phyloP scores from a whole-genome alignment of 306 rosid species.

The Alnus glutinosa region DNA sequence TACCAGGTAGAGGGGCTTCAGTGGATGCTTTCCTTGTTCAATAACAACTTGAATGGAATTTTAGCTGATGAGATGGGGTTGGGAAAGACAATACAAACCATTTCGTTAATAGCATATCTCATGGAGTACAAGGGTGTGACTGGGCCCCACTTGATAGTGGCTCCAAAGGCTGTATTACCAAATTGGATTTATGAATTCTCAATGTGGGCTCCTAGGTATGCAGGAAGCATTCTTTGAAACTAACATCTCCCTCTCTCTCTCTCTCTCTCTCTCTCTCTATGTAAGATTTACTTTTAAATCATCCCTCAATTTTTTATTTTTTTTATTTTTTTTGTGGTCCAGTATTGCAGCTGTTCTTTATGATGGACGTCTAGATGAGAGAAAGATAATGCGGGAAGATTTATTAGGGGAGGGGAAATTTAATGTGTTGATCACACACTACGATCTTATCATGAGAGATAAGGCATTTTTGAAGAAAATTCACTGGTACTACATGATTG shows the following conservation, averaged over 20 bases:
- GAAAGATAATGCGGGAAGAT: constrained; percentile 92
- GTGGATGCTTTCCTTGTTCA: constrained; percentile 97
- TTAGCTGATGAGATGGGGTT: constrained; percentile 99
- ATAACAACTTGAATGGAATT: constrained; percentile 94
- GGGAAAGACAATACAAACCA: constrained; percentile 98
- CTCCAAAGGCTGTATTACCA: constrained; percentile 98
- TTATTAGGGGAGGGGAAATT: constrained; percentile 87
- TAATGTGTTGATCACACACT: constrained; percentile 90
- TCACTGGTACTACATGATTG: constrained; percentile 88
- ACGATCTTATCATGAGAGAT: constrained; percentile 99
- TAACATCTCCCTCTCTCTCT: constrained; percentile 10
- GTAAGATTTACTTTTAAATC: constrained; percentile 21
- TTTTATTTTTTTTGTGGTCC: constrained; percentile 31
- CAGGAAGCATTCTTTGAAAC: constrained; percentile 13
- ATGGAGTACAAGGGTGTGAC: constrained; percentile 79
- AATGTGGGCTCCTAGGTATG: constrained; percentile 94
- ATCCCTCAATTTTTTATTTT: constrained; percentile 12
- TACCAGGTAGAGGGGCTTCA: constrained; percentile 98
- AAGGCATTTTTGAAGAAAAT: constrained; percentile 92
- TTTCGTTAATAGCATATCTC: constrained; percentile 85
- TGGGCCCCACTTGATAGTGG: constrained; percentile 97
- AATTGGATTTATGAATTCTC: constrained; percentile 92
- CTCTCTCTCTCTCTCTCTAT: constrained; percentile 3
- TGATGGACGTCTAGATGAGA: constrained; percentile 91
- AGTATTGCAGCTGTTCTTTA: constrained; percentile 84